These are phyloP conservation scores for Elaeis oleifera DNA, from an alignment of 202 grass and related monocot species.

Conservation along the genomic window DNA sequence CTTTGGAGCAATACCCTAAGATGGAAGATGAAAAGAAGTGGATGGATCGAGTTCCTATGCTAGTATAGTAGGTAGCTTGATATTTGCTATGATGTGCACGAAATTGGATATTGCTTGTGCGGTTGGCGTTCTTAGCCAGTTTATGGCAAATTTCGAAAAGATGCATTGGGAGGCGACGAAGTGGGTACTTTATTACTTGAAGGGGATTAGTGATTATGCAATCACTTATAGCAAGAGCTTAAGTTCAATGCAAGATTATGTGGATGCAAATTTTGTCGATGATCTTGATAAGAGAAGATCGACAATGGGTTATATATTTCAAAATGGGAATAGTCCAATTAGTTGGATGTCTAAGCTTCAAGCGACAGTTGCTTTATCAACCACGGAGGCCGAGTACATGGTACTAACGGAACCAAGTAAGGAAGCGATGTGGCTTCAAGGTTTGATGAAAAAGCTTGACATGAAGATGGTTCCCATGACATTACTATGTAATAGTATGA, in stretches of 20 bases:
- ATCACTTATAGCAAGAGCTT: not conserved
- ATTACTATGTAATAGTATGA: too few species aligned
- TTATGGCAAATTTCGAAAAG: not conserved
- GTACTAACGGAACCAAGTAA: not conserved
- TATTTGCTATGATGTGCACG: not conserved
- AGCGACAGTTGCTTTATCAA: not conserved
- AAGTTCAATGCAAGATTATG: not conserved
- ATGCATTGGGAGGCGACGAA: not conserved
- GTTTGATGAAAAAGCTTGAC: too few species aligned
- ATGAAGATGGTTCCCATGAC: too few species aligned
- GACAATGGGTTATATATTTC: not conserved
- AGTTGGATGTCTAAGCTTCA: not conserved
- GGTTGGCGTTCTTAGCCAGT: not conserved
- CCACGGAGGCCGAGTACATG: not conserved
- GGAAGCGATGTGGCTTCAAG: not conserved
- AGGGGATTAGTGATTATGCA: not conserved
- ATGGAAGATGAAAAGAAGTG: not conserved
- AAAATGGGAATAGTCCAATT: not conserved
- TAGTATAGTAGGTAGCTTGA: too few species aligned
- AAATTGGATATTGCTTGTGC: not conserved
- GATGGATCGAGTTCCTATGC: not conserved
- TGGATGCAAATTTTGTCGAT: not conserved
- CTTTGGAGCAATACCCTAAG: not conserved
- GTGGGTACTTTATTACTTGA: not conserved
- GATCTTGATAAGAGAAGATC: not conserved